These are phyloP conservation scores for Hortiboletus flavorubellus DNA, from an alignment of 768 basidiomycete genomes.

Conservation along the genomic window DNA sequence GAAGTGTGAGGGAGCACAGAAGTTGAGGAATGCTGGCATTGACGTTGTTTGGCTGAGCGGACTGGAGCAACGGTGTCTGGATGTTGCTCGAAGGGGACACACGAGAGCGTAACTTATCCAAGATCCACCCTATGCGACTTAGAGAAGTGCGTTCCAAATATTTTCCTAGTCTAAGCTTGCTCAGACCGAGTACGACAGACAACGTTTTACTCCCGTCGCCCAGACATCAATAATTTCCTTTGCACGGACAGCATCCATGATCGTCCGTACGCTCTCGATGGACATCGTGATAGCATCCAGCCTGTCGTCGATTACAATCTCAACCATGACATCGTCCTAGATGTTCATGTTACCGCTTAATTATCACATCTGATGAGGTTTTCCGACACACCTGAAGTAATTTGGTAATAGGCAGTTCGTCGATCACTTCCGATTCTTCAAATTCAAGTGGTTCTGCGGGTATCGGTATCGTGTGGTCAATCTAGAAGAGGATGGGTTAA, in stretches of 20 bases:
- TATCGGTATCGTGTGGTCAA: conserved; percentile 38
- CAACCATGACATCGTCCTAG: conserved; percentile 35
- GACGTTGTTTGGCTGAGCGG: conserved; percentile 73
- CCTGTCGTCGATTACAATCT: conserved; percentile 25
- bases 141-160: conserved; percentile 3
- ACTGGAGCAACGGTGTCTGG: conserved; percentile 77
- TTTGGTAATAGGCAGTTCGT: conserved; percentile 19
- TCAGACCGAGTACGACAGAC: conserved; percentile 5
- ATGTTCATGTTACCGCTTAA: background rate
- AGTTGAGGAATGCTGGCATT: conserved; percentile 65
- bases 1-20: conserved; percentile 80
- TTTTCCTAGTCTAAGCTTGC: background rate
- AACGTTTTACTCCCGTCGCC: conserved; percentile 17
- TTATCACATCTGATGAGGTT: background rate
- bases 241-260: conserved; percentile 16
- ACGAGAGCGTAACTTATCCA: background rate
- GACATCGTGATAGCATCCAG: conserved; percentile 19
- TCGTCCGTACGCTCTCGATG: conserved; percentile 17
- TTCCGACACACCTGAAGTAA: conserved; percentile 20
- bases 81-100: conserved; percentile 67
- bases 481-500: conserved; percentile 19
- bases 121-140: background rate
- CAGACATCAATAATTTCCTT: conserved; percentile 19
- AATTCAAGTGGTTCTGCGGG: conserved; percentile 17
- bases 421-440: conserved; percentile 13